These are phyloP conservation scores for Hypocrella siamensis DNA, from an alignment of 2,329 filamentous ascomycete species.

Conservation along the genomic window DNA sequence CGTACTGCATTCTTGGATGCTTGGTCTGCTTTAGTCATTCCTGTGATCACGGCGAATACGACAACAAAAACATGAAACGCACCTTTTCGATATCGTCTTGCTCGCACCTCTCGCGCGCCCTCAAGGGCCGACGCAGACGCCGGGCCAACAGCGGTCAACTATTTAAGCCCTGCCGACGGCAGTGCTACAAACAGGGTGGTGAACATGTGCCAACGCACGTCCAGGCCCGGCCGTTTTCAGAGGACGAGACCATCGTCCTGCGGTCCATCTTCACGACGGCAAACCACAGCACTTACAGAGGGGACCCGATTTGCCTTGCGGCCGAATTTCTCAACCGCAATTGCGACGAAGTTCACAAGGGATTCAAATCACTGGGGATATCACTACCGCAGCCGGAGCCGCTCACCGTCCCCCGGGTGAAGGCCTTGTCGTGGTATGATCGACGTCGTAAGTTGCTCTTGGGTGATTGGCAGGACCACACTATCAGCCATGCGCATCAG, in stretches of 20 bases:
- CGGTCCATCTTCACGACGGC: conserved; percentile 28
- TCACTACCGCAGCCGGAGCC: conserved; percentile 10
- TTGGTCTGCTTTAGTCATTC: conserved; percentile 44
- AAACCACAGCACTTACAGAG: conserved; percentile 22
- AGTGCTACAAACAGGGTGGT: conserved; percentile 21
- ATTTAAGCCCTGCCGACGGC: conserved; percentile 17
- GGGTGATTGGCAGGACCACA: conserved; percentile 40
- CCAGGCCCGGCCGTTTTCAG: conserved; percentile 23
- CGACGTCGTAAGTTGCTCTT: conserved; percentile 36
- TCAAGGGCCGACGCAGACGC: conserved; percentile 12
- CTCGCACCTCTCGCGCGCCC: conserved; percentile 15
- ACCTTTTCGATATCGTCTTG: conserved; percentile 30
- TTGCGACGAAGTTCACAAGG: conserved; percentile 33
- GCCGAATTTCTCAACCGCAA: conserved; percentile 32
- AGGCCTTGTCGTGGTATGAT: conserved; percentile 38
- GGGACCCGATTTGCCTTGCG: conserved; percentile 30
- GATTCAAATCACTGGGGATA: conserved; percentile 12
- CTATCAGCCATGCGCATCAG: conserved; percentile 37
- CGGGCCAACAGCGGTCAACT: conserved; percentile 3
- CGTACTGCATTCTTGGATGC: conserved; percentile 39
- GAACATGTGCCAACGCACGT: conserved; percentile 8
- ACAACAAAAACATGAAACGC: conserved; percentile 34
- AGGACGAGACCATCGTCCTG: conserved; percentile 32
- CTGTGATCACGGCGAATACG: conserved; percentile 45
- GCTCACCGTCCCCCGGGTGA: conserved; percentile 20